Conservation (phyloP, 371 early-diverging fungal genomes). For the Mortierella sp. region DNA sequence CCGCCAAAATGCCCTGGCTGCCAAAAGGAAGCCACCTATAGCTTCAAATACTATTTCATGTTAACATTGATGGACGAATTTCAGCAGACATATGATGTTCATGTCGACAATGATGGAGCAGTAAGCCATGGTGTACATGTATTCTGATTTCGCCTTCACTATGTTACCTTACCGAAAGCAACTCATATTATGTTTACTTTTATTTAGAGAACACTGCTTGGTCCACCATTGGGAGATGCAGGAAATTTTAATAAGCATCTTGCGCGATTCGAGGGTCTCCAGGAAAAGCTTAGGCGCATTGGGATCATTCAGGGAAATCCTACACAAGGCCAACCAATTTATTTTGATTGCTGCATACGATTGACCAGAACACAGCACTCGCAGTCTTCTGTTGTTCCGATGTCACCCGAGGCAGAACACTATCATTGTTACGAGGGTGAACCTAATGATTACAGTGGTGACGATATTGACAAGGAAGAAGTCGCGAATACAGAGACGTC, state of each 20-base stretch:
- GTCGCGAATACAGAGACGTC: neutral
- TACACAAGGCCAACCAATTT: neutral
- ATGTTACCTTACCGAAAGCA: neutral
- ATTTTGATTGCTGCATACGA: constrained; percentile 25
- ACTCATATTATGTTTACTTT: neutral
- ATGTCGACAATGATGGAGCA: constrained; percentile 22
- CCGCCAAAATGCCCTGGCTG: constrained; percentile 17
- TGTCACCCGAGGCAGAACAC: neutral
- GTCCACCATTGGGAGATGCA: constrained; percentile 1
- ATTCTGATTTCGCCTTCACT: neutral
- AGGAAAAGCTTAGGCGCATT: constrained; percentile 11
- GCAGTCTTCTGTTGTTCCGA: neutral
- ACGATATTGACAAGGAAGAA: neutral
- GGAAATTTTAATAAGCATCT: constrained; percentile 1
- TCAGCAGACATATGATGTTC: constrained; percentile 12
- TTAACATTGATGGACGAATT: constrained; percentile 27
- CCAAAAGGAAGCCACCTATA: neutral
- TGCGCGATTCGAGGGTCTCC: neutral
- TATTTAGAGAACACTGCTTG: constrained; percentile 13
- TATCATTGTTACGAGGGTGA: neutral
- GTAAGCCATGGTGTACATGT: constrained; percentile 14
- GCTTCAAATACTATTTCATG: constrained; percentile 20
- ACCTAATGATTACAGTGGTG: neutral
- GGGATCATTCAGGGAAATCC: constrained; percentile 9
- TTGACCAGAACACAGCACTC: neutral